Conservation (phyloP, 441 rosid genomes). For the Theobroma grandiflorum region DNA sequence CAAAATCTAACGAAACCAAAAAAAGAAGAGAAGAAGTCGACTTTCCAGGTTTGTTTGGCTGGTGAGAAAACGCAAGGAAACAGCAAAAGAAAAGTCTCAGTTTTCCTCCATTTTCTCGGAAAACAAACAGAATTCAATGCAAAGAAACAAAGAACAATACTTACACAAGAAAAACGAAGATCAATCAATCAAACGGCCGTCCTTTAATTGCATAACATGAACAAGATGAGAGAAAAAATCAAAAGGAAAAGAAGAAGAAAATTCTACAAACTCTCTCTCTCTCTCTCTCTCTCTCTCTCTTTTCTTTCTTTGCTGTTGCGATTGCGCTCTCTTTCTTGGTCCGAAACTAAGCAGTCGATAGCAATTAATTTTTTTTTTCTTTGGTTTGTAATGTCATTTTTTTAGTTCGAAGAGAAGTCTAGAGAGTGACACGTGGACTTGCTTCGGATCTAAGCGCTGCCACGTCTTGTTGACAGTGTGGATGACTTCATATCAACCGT, state of each 20-base stretch:
- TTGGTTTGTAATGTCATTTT: background rate
- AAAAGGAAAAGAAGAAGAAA: background rate
- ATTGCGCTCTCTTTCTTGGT: conserved; percentile 8
- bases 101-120: conserved; percentile 14
- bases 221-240: background rate
- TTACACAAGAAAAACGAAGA: conserved; percentile 21
- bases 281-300: background rate
- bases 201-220: background rate
- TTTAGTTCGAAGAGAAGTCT: conserved; percentile 21
- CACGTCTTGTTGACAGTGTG: conserved; percentile 15
- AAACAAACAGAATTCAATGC: conserved; percentile 2
- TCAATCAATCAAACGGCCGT: conserved; percentile 1
- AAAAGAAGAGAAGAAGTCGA: background rate
- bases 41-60: background rate
- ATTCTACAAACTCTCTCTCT: background rate
- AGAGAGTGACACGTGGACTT: conserved; percentile 41
- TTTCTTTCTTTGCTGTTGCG: background rate
- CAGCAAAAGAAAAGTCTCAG: background rate
- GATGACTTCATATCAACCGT: conserved; percentile 1
- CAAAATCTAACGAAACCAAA: background rate
- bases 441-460: conserved; percentile 5
- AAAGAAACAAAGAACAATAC: background rate
- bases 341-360: background rate
- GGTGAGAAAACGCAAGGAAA: background rate
- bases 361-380: background rate